Conservation (phyloP, 345 rosid genomes). For the Cardamine occulta region DNA sequence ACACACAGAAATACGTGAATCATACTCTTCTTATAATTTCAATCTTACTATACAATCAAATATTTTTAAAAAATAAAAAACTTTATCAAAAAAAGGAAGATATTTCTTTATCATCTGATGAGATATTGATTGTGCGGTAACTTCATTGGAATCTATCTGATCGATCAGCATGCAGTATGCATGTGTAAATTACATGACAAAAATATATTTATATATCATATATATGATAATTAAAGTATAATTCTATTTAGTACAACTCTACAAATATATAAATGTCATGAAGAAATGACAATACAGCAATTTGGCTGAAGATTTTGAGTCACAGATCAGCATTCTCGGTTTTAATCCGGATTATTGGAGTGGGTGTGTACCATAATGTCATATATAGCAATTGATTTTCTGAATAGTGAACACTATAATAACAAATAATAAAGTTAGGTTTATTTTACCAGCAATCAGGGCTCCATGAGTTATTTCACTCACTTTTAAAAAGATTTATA, state of each 20-base stretch:
- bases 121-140: not conserved
- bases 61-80: no score
- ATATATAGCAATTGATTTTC: not conserved
- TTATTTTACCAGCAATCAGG: conserved; percentile 19
- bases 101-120: not conserved
- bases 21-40: not conserved
- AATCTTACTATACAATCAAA: not conserved
- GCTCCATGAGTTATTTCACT: conserved; percentile 18
- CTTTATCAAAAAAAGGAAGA: not conserved
- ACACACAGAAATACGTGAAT: not conserved
- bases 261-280: not conserved
- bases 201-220: not conserved
- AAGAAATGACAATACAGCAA: not conserved
- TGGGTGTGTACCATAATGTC: not conserved
- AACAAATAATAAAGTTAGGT: not conserved
- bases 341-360: not conserved
- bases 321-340: not conserved
- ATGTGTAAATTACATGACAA: not conserved
- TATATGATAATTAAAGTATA: not conserved
- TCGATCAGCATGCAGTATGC: not conserved
- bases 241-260: not conserved
- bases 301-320: not conserved
- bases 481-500: not conserved
- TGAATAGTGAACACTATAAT: not conserved
- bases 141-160: not conserved